Evolutionary conservation across 805 yeast genomes (phyloP), one percentile per base, ranked within the genome.

Genomic region (Brettanomyces nanus): DNA sequence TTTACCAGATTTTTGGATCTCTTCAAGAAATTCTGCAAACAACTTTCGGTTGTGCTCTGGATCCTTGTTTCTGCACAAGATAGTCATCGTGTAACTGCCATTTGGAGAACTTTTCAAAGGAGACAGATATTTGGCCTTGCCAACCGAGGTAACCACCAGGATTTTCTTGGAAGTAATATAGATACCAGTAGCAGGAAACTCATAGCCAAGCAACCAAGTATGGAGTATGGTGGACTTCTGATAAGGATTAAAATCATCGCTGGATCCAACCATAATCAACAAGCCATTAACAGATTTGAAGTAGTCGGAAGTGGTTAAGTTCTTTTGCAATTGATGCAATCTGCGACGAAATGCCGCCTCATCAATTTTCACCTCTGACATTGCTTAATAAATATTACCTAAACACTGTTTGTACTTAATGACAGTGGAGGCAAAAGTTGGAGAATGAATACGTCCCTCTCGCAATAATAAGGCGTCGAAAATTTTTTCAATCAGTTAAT

Each of bases 161-260:
- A 77, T 65, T 46, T 75, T 76, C 28, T 71, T 73, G 38, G 71
- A 68, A 3, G 83, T 72, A 41, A 89, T 62, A 36, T 71, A 75
- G 37, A 90, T 61, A 22, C 78, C 77, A 2, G 97, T 87, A 36
- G 92, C 92, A n/a, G 95, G 94, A 54, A 90, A 90, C 57, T 92
- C 97, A 57, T 89, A 90, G 4, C 97, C 95, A 35, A 90, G 63
- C 38, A 90, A 65, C 97, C 97, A 90, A 37, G 78, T 82, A 57
- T 89, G 97, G 33, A 89, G 61, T 32, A 83, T 80, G 1, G 95
- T 79, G 10, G 95, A 80, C 61, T 85, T 85, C 55, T 83, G 86
- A 60, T 85, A 87, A 34, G 95, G 94, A 56, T 86, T 83, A 46
- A 83, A 90, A 43, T 84, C 92, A 54, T 85, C 87, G 31, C 85